phyloP scores from a whole-genome alignment of 2,329 filamentous ascomycete species.

The Gnomoniopsis smithogilvyi region DNA sequence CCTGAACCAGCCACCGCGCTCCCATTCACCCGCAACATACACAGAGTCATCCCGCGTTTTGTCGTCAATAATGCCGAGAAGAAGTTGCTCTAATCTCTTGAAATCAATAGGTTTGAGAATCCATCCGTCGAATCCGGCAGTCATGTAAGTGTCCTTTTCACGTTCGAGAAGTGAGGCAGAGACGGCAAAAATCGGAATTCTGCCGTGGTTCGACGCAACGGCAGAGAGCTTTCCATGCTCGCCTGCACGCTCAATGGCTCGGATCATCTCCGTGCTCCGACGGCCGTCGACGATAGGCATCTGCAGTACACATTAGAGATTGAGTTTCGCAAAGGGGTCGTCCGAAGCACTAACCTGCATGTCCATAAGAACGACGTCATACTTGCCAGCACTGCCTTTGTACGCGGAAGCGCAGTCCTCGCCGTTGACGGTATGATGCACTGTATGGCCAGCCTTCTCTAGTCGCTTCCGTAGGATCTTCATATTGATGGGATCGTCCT shows the following conservation, averaged over 20 bases:
- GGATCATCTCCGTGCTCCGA: slow-evolving; percentile 78
- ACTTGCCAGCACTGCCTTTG: slow-evolving; percentile 57
- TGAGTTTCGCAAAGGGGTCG: neutral
- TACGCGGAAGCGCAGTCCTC: slow-evolving; percentile 77
- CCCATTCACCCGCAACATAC: slow-evolving; percentile 74
- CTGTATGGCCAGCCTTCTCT: slow-evolving; percentile 70
- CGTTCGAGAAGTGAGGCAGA: slow-evolving; percentile 77
- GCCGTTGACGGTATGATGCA: slow-evolving; percentile 74
- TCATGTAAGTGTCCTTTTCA: slow-evolving; percentile 65
- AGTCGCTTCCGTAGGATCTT: slow-evolving; percentile 76
- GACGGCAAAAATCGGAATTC: slow-evolving; percentile 80
- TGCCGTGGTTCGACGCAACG: slow-evolving; percentile 57
- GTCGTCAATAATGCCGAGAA: slow-evolving; percentile 65
- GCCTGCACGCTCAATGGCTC: slow-evolving; percentile 62
- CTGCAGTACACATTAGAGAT: slow-evolving; percentile 38
- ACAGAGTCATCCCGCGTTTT: slow-evolving; percentile 57
- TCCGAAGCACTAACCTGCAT: slow-evolving; percentile 65
- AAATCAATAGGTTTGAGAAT: slow-evolving; percentile 88
- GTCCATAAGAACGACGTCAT: slow-evolving; percentile 86
- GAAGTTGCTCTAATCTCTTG: slow-evolving; percentile 64
- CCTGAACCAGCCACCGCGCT: slow-evolving; percentile 79
- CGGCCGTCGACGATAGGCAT: slow-evolving; percentile 92
- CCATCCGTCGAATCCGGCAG: slow-evolving; percentile 85
- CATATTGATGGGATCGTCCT: slow-evolving; percentile 86
- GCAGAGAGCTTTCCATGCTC: slow-evolving; percentile 50